These are phyloP conservation scores for Dendrocalamus sinicus DNA, from an alignment of 176 grass and related monocot species.

Conservation along the genomic window DNA sequence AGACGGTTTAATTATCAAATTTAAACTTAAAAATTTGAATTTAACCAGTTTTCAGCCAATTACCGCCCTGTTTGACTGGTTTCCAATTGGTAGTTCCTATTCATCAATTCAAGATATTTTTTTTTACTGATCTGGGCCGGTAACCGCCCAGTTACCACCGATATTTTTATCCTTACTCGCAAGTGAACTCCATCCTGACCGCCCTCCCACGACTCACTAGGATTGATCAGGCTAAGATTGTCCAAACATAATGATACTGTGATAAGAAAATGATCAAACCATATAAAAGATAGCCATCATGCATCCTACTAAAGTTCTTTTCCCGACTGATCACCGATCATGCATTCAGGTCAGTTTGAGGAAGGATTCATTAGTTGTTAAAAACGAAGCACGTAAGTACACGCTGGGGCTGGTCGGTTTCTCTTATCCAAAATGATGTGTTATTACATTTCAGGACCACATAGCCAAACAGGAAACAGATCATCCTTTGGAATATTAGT, in stretches of 20 bases:
- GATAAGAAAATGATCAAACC: background rate
- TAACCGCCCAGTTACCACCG: too few relatives aligned
- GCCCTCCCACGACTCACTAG: background rate
- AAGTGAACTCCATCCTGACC: background rate
- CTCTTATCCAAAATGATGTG: background rate
- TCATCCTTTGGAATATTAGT: background rate
- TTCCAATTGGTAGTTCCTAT: too few relatives aligned
- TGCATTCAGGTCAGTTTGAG: background rate
- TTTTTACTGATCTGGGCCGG: too few relatives aligned
- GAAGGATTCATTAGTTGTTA: background rate
- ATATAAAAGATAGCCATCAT: background rate
- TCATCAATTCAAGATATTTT: too few relatives aligned
- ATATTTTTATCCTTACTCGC: background rate
- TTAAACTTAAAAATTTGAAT: too few relatives aligned
- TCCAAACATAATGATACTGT: background rate
- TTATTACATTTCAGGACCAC: slow-evolving; percentile 13
- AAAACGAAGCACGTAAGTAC: background rate
- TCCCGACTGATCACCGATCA: background rate
- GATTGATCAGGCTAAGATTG: background rate
- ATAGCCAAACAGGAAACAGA: background rate
- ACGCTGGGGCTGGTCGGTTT: background rate
- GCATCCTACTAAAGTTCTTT: background rate
- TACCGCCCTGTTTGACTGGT: too few relatives aligned
- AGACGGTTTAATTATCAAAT: too few relatives aligned
- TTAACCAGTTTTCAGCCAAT: too few relatives aligned